Evolutionary conservation across 2,329 filamentous ascomycete species (phyloP).

Genomic region (Fusarium udum): DNA sequence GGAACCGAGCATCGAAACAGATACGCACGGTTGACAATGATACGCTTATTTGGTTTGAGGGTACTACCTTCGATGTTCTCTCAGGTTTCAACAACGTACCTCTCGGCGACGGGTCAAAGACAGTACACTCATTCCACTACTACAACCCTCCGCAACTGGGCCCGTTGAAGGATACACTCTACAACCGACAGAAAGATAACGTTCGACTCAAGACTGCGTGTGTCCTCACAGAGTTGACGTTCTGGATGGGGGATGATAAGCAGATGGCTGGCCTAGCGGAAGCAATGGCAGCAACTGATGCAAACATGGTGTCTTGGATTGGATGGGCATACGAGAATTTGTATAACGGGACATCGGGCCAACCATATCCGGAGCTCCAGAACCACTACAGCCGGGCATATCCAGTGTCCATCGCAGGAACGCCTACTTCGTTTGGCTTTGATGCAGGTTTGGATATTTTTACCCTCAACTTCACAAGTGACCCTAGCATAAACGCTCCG

Average conservation of each 20-base stretch:
- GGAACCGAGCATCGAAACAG: not conserved
- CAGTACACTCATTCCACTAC: not conserved
- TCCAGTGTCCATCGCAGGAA: not conserved
- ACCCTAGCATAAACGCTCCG: accelerated
- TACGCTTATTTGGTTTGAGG: not conserved
- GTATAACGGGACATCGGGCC: not conserved
- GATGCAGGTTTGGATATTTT: accelerated
- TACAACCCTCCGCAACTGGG: not conserved
- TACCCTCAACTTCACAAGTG: not conserved
- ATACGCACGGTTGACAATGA: not conserved
- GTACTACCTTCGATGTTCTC: not conserved
- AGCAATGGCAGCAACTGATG: accelerated
- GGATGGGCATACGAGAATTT: not conserved
- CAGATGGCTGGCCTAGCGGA: not conserved
- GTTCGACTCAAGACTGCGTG: not conserved
- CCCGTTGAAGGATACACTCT: accelerated
- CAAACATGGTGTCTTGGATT: not conserved
- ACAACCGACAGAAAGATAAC: not conserved
- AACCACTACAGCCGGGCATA: not conserved
- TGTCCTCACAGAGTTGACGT: not conserved
- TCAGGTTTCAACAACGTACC: not conserved
- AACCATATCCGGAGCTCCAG: not conserved
- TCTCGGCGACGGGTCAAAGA: not conserved
- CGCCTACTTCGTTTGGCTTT: accelerated
- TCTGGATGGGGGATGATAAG: not conserved